Evolutionary conservation across 2,329 filamentous ascomycete genomes (phyloP).

Genomic region (Neofusicoccum parvum): DNA sequence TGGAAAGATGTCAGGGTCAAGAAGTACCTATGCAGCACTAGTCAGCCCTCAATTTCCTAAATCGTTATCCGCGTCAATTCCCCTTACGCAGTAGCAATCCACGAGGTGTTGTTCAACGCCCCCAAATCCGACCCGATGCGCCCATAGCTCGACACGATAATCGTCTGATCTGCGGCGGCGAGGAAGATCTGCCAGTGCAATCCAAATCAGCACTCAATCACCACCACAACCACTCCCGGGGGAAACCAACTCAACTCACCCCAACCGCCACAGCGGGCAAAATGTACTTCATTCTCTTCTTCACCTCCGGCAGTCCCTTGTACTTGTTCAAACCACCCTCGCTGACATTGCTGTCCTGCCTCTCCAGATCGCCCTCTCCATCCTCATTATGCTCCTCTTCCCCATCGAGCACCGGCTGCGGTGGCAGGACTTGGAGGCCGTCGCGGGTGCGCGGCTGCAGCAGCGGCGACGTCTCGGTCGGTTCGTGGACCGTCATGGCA

Average conservation of each 20-base stretch:
- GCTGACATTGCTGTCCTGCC: conserved; percentile 36
- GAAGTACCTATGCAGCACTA: conserved; percentile 57
- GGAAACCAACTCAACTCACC: conserved; percentile 43
- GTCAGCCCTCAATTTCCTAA: neutral
- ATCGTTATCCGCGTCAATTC: neutral
- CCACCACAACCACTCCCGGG: neutral
- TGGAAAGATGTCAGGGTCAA: conserved; percentile 75
- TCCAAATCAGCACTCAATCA: conserved; percentile 15
- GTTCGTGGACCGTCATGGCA: conserved; percentile 33
- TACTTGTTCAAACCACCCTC: conserved; percentile 33
- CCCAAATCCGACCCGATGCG: conserved; percentile 75
- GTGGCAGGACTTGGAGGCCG: conserved; percentile 13
- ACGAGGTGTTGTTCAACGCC: conserved; percentile 72
- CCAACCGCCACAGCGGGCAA: conserved; percentile 64
- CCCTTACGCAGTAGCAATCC: conserved; percentile 66
- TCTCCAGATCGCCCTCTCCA: conserved; percentile 38
- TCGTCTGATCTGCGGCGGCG: conserved; percentile 73
- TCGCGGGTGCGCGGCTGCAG: conserved; percentile 36
- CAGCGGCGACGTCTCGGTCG: conserved; percentile 51
- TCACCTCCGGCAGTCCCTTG: conserved; percentile 52
- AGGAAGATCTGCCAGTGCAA: conserved; percentile 62
- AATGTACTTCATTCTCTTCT: conserved; percentile 57
- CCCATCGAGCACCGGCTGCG: conserved; percentile 29
- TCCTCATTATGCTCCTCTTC: conserved; percentile 27
- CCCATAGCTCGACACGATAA: conserved; percentile 77